Percentiles rank a stretch among this genome's conserved stretches.
Evolutionary conservation across 225 moss, liverwort and hornwort genomes (phyloP).

Genomic region (Sphagnum tenellum): DNA sequence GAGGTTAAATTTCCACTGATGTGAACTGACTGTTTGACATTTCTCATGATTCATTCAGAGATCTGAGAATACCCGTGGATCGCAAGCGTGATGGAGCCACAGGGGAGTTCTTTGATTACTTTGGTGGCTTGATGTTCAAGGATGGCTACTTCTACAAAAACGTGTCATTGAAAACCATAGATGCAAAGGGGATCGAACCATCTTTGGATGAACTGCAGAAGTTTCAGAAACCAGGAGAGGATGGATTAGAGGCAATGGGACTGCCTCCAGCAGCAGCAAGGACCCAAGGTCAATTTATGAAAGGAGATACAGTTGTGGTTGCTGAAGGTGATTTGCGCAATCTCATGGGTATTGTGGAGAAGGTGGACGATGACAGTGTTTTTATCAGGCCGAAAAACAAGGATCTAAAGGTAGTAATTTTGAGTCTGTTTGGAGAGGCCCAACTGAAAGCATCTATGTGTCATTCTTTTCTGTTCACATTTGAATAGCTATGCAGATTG

Average conservation of each 20-base stretch:
- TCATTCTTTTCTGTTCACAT: too few species aligned
- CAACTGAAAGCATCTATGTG: too few species aligned
- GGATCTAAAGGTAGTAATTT: slow-evolving; percentile 31
- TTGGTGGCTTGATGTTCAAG: slow-evolving; percentile 93
- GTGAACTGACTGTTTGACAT: background rate
- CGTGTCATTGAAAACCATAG: slow-evolving; percentile 82
- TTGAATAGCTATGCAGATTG: too few species aligned
- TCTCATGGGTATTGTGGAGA: slow-evolving; percentile 85
- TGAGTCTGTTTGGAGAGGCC: too few species aligned
- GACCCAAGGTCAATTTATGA: slow-evolving; percentile 81
- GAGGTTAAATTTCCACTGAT: too few species aligned
- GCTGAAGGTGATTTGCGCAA: slow-evolving; percentile 85
- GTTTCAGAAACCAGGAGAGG: slow-evolving; percentile 93
- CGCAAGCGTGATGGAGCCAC: slow-evolving; percentile 81
- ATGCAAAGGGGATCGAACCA: slow-evolving; percentile 85
- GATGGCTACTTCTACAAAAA: slow-evolving; percentile 88
- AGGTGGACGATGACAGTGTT: slow-evolving; percentile 86
- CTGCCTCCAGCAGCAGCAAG: slow-evolving; percentile 61
- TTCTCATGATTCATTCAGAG: slow-evolving; percentile 26
- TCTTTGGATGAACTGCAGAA: slow-evolving; percentile 87
- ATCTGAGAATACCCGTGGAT: slow-evolving; percentile 88
- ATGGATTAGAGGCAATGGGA: slow-evolving; percentile 67
- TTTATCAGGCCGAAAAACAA: slow-evolving; percentile 64
- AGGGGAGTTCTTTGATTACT: slow-evolving; percentile 88
- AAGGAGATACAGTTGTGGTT: slow-evolving; percentile 88